Conservation (phyloP, 2,329 filamentous ascomycete species). For the Simplicillium sp. region DNA sequence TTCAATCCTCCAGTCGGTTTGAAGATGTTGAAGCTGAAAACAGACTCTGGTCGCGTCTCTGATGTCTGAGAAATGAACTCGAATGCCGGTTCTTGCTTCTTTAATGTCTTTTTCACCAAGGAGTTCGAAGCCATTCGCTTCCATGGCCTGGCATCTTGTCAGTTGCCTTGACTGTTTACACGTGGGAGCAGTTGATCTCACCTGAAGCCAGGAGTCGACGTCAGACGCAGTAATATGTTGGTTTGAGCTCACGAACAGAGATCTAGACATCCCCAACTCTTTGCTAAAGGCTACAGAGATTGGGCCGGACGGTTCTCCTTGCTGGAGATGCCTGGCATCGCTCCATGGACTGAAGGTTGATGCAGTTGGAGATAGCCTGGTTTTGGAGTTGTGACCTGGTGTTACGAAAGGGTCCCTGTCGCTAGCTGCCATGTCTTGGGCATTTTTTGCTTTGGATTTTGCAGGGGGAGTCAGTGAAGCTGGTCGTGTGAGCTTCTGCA, state of each 20-base stretch:
- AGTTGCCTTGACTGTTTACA: conserved; percentile 7
- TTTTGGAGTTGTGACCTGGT: conserved; percentile 17
- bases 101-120: conserved; percentile 28
- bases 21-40: conserved; percentile 31
- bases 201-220: conserved; percentile 33
- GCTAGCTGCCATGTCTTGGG: conserved; percentile 12
- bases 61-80: conserved; percentile 50
- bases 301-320: conserved; percentile 6
- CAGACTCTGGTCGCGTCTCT: conserved; percentile 45
- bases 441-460: not conserved
- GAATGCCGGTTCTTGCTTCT: conserved; percentile 30
- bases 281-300: conserved; percentile 31
- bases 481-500: too few species aligned
- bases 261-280: conserved; percentile 34
- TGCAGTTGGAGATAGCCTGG: conserved; percentile 54
- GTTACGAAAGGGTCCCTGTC: conserved; percentile 49
- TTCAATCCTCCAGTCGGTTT: conserved; percentile 32
- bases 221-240: conserved; percentile 22
- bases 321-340: too few species aligned
- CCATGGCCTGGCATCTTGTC: conserved; percentile 25
- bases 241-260: conserved; percentile 28
- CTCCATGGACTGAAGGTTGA: conserved; percentile 45
- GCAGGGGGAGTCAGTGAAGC: too few species aligned
- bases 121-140: conserved; percentile 19
- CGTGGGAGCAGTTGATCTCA: conserved; percentile 18